Evolutionary conservation across 1,139 yeast genomes (phyloP), one percentile per base, ranked within the genome.

Genomic region (Suhomyces terraborum): DNA sequence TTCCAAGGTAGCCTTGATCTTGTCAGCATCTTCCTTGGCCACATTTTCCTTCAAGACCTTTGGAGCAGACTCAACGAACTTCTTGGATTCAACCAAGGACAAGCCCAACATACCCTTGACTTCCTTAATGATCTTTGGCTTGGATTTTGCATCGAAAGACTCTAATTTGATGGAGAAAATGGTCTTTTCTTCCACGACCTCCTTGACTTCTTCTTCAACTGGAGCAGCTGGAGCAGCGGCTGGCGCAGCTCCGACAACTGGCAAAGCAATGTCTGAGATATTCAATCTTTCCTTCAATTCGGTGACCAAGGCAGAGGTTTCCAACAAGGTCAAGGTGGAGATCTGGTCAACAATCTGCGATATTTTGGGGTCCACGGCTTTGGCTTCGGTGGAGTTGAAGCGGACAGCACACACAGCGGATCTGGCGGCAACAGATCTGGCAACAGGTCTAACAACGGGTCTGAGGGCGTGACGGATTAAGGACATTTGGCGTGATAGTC

Each of bases 81-180:
- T 93, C 82, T 93, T 94, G 48, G 97, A 88, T 64, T 93, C 98
- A 47, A 93, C 98, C 55, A 93, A 78, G 13, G 96, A 88, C 60
- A 93, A 77, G 8, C 97, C 97, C 59, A 93, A 77, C 64, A 93
- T 75, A 48, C 86, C 79, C 77, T 93, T 93, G 55, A 93, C 95
- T 73, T 93, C 98, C 76, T 93, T 93, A 66, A 93, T 94, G 63
- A 93, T 81, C 84, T 93, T 93, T 51, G 99, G 97, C 77, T 93
- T 93, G 45, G 96, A 73, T 73, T 91, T 89, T 48, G 98, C 81
- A 58, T 93, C 99, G 56, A 93, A 91, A 31, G 94, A 79, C 66
- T 93, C 98, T 58, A 93, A 81, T 70, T 91, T 94, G 63, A 93
- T 73, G 56, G 88, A 76, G 75, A 93, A 94, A 55, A 94, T 88